Conservation (phyloP, 2,329 filamentous ascomycete species). For the Paraconiothyrium brasiliense region DNA sequence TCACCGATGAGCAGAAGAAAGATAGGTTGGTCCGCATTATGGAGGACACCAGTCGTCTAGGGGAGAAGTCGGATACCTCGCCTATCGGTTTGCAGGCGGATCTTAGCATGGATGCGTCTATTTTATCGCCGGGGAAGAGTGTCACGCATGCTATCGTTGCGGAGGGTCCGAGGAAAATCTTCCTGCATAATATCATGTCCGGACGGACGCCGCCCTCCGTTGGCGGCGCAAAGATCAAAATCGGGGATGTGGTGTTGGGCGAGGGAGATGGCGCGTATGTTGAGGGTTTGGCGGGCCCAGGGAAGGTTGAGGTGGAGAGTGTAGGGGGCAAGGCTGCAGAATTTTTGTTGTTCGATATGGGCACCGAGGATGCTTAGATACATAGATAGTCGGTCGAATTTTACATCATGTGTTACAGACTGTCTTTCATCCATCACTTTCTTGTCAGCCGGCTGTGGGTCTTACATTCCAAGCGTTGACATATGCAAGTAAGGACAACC, state of each 20-base stretch:
- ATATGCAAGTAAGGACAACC: no score
- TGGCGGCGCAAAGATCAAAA: constrained; percentile 75
- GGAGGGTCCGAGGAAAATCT: constrained; percentile 74
- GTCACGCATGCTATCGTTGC: constrained; percentile 79
- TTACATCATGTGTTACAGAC: background rate
- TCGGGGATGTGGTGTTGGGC: constrained; percentile 71
- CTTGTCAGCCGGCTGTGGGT: no score
- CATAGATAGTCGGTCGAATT: background rate
- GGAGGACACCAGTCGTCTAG: constrained; percentile 71
- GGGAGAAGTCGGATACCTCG: constrained; percentile 71
- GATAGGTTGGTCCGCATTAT: constrained; percentile 78
- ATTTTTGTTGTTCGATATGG: constrained; percentile 62
- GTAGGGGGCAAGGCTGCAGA: constrained; percentile 58
- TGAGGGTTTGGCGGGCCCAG: constrained; percentile 58
- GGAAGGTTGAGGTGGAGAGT: constrained; percentile 57
- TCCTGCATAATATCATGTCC: constrained; percentile 80
- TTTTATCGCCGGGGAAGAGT: constrained; percentile 70
- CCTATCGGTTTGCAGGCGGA: constrained; percentile 83
- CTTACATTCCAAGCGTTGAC: no score
- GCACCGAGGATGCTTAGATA: constrained; percentile 34
- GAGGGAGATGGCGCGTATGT: constrained; percentile 88
- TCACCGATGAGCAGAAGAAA: constrained; percentile 76
- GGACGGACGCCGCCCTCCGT: constrained; percentile 64
- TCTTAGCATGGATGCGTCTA: constrained; percentile 81
- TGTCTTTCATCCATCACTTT: background rate